Base-by-base conservation (phyloP, 2,329 filamentous ascomycete genomes). In the Sodiomyces alkalinus region DNA sequence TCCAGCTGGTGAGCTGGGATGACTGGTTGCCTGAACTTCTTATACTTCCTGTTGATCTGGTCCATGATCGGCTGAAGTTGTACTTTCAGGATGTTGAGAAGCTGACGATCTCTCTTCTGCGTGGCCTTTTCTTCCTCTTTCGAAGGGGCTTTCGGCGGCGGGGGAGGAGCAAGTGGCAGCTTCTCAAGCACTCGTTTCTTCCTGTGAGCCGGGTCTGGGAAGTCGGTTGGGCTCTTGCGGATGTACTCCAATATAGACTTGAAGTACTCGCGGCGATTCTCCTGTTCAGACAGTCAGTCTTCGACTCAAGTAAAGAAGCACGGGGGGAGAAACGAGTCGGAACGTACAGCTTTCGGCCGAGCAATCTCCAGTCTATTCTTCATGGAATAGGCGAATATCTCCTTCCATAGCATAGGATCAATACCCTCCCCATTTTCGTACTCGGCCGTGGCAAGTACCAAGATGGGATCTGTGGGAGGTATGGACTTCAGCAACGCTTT, bases 21-120 rank as follows among this genome's bases (percentile, higher is more conserved):
- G 22, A 82, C 71, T 1, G 82, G 77, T 31, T 74, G 73, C 35
- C 85, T 70, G 55, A 96, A 96, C 40, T 83, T 83, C 47, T 78
- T 81, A 56, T 93, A 92, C 47, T 80, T 85, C 36, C 67, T 64
- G 50, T 92, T 90, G 47, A 98, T 82, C 53, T 94, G 83, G 41
- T 98, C 87, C 85, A 98, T 94, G 40, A 96, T 82, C 2, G 82
- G 83, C 51, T 94, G 86, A 30, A 98, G 73, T 29, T 78, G 64
- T 21, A 92, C 74, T 58, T 96, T 98, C 39, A 98, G 60, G 33
- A 78, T 60, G 48, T 96, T 94, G 30, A 96, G 64, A 8, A 77
- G 71, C 38, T 87, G 74, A 27, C 82, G 75, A 45, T 98, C 92
- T 36, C 72, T 71, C 52, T 83, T 80, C 52, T 79, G 80, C 48